phyloP scores from a whole-genome alignment of 2,329 filamentous ascomycete species.

The Monosporascus sp. region DNA sequence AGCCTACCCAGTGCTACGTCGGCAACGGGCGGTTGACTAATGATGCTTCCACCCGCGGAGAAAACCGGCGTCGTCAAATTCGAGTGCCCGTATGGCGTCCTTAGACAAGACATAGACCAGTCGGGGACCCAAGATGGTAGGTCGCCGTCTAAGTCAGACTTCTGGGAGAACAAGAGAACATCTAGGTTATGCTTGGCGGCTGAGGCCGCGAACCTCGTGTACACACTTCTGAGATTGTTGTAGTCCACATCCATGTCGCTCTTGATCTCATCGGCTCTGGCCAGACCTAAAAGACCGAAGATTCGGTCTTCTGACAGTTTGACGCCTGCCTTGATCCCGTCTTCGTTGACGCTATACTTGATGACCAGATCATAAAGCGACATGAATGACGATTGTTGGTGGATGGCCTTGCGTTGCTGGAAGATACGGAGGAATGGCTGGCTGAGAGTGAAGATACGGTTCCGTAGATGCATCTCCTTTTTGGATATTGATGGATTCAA shows the following conservation, averaged over 20 bases:
- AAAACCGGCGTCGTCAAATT: conserved; percentile 15
- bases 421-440: conserved; percentile 19
- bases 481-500: conserved; percentile 4
- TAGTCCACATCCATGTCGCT: conserved; percentile 7
- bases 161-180: conserved; percentile 25
- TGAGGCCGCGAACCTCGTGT: conserved; percentile 12
- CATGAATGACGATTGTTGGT: conserved; percentile 6
- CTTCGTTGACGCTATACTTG: conserved; percentile 25
- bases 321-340: conserved; percentile 18
- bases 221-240: conserved; percentile 3
- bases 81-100: conserved; percentile 20
- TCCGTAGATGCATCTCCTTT: conserved; percentile 11
- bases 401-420: conserved; percentile 27
- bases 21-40: not conserved
- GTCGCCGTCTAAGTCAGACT: conserved; percentile 12
- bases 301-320: conserved; percentile 26
- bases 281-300: conserved; percentile 27
- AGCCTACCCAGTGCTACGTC: conserved; percentile 8
- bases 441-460: conserved; percentile 16
- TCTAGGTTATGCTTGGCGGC: conserved; percentile 21
- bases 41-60: conserved; percentile 15
- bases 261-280: conserved; percentile 14
- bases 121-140: conserved; percentile 32
- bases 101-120: conserved; percentile 21
- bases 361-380: conserved; percentile 23